Conservation (phyloP, 139 green algal genomes). For the Chlorella sp. region DNA sequence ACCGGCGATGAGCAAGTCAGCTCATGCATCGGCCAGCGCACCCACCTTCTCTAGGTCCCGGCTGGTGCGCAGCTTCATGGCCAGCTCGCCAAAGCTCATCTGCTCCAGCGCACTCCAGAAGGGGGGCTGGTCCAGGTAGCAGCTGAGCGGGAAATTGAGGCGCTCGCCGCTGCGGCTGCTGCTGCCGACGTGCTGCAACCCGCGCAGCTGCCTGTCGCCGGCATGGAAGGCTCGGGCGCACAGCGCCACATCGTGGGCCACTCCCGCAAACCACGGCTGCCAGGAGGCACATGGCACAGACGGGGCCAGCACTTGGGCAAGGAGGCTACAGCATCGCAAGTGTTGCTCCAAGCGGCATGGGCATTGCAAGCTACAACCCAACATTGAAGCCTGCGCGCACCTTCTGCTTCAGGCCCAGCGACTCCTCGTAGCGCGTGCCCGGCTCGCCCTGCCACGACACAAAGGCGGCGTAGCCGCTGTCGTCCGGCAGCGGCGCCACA, state of each 20-base stretch:
- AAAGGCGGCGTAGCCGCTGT: neutral
- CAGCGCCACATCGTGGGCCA: conserved; percentile 19
- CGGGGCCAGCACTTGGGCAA: too few relatives aligned
- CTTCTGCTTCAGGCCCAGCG: too few relatives aligned
- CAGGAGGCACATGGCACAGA: too few relatives aligned
- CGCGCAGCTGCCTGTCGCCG: neutral
- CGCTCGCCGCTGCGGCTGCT: neutral
- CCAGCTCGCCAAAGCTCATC: conserved; percentile 1
- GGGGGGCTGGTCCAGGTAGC: neutral
- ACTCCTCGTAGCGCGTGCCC: too few relatives aligned
- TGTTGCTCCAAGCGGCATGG: too few relatives aligned
- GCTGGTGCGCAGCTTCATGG: neutral
- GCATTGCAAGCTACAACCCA: too few relatives aligned
- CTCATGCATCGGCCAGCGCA: neutral
- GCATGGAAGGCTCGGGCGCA: neutral
- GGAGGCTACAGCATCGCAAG: too few relatives aligned
- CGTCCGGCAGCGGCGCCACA: neutral
- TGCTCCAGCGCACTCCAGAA: neutral
- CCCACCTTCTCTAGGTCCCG: neutral
- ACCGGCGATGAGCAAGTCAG: too few relatives aligned
- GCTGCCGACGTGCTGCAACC: neutral
- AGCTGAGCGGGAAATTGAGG: conserved; percentile 24
- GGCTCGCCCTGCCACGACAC: too few relatives aligned
- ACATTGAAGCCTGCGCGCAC: too few relatives aligned
- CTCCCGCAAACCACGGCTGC: neutral